Base-by-base conservation (phyloP, 306 rosid genomes). In the Acacia confusa region DNA sequence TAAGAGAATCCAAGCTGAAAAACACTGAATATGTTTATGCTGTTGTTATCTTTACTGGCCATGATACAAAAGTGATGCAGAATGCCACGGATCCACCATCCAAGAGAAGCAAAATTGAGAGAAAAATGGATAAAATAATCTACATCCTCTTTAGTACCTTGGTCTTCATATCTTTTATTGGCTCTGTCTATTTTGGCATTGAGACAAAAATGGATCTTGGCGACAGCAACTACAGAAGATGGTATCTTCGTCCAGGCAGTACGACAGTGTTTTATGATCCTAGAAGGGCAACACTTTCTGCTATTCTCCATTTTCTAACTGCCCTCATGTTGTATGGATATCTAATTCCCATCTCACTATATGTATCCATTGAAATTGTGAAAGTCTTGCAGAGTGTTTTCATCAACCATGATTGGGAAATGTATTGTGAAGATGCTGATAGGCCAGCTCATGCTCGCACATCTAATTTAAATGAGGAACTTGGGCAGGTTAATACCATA, bases 281-380 rank as follows among this genome's bases (percentile, higher is more conserved):
- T 86, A 82, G 64, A 77, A 79, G 88, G 50, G 70, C 97, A 30
- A 80, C 76, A 53, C 88, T 92, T 70, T 86, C 97, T 27, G 85
- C 92, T 32, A 2, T 87, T 82, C 84, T 92, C 78, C 97, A 94
- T 86, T 91, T 94, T 82, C 74, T 94, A 83, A 94, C 98, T 1
- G 97, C 98, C 50, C 92, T 94, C 75, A 91, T 94, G 97, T 74
- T 94, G 86, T 94, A 90, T 80, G 98, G 98, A 74, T 94, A 92
- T 84, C 84, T 94, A 53, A 92, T 94, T 81, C 98, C 98, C 5
- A 94, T 94, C 82, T 94, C 98, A 27, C 88, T 94, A 9, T 94
- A 94, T 74, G 97, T 94, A 25, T 94, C 98, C 73, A 94, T 94
- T 70, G 98, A 94, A 82, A 74, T 94, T 77, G 98, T 94, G 87